Conservation (phyloP, 139 green algal genomes). For the Haematococcus lacustris region DNA sequence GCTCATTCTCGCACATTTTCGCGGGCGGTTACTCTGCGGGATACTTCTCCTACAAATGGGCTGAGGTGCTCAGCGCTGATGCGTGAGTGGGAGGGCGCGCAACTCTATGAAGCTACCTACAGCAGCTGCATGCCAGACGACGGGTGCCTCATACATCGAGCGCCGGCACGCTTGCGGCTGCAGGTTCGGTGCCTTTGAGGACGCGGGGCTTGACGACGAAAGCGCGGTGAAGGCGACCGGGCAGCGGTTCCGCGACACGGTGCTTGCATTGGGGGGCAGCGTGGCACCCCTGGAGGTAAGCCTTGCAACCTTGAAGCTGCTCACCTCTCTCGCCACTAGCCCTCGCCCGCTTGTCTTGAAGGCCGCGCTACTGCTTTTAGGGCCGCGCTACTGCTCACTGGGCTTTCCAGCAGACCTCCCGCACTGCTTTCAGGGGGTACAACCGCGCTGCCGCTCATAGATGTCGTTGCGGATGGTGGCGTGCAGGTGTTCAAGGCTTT, state of each 20-base stretch:
- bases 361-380: too few species aligned
- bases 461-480: too few species aligned
- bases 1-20: constrained; percentile 94
- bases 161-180: constrained; percentile 24
- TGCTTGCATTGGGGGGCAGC: constrained; percentile 84
- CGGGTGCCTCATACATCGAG: background rate
- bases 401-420: too few species aligned
- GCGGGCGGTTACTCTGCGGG: constrained; percentile 84
- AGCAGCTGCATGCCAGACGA: background rate
- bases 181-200: constrained; percentile 95
- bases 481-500: constrained; percentile 74
- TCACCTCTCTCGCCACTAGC: too few species aligned
- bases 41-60: constrained; percentile 27
- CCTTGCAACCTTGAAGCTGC: too few species aligned
- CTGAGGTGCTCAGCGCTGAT: constrained; percentile 36
- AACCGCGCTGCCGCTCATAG: too few species aligned
- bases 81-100: too few species aligned
- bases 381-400: too few species aligned
- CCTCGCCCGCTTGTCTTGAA: too few species aligned
- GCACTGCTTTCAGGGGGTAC: too few species aligned
- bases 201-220: constrained; percentile 83
- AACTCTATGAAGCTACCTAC: background rate
- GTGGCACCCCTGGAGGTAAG: constrained; percentile 44
- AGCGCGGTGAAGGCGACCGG: constrained; percentile 53
- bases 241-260: constrained; percentile 70